Conservation (phyloP, 2,329 filamentous ascomycete species). For the Monascus ruber region DNA sequence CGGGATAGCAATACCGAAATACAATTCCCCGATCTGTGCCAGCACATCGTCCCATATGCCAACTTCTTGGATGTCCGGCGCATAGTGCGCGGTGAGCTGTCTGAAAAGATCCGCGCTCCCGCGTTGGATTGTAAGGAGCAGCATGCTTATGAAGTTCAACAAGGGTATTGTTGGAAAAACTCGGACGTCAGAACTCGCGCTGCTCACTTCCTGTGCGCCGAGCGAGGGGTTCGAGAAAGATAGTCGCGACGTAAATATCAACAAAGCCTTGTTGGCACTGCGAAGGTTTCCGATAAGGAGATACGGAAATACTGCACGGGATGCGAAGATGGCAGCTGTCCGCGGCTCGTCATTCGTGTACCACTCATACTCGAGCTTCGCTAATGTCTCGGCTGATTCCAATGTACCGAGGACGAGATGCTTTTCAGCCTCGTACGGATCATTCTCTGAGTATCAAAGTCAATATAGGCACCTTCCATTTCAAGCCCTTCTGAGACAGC, state of each 20-base stretch:
- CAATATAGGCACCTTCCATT: slow-evolving; percentile 3
- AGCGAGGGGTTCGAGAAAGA: slow-evolving; percentile 47
- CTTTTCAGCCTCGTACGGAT: slow-evolving; percentile 83
- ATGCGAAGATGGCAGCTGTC: slow-evolving; percentile 74
- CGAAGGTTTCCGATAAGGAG: slow-evolving; percentile 82
- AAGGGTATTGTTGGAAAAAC: slow-evolving; percentile 88
- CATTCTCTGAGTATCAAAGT: slow-evolving; percentile 51
- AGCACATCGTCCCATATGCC: slow-evolving; percentile 71
- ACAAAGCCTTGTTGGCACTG: slow-evolving; percentile 72
- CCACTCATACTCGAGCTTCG: slow-evolving; percentile 83
- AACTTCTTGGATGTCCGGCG: slow-evolving; percentile 62
- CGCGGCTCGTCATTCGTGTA: slow-evolving; percentile 82
- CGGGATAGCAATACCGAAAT: slow-evolving; percentile 84
- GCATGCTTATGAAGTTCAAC: slow-evolving; percentile 80
- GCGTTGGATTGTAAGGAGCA: slow-evolving; percentile 74
- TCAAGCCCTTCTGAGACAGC: too few relatives aligned
- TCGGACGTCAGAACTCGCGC: slow-evolving; percentile 58
- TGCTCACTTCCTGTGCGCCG: slow-evolving; percentile 71
- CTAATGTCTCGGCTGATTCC: slow-evolving; percentile 71
- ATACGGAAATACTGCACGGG: slow-evolving; percentile 80
- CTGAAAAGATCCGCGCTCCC: slow-evolving; percentile 67
- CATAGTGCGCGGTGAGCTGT: slow-evolving; percentile 73
- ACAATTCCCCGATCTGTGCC: slow-evolving; percentile 86
- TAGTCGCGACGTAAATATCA: slow-evolving; percentile 61
- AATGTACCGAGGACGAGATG: slow-evolving; percentile 82